phyloP scores from a whole-genome alignment of 176 grass and related monocot genomes.

The Oryza brachyantha region DNA sequence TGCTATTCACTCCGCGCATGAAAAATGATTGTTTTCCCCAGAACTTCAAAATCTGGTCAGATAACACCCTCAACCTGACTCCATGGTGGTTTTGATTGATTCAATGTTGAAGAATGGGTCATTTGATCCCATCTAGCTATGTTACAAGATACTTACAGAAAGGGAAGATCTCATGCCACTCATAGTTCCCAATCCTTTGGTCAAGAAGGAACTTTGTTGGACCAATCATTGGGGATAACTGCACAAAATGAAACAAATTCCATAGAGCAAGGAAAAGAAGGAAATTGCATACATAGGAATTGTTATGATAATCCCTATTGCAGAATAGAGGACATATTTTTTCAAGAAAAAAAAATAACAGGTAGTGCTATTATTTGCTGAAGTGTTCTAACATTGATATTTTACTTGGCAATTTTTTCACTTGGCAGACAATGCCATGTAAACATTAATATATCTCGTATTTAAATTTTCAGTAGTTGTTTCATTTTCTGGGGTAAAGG shows the following conservation, averaged over 20 bases:
- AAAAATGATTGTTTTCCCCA: not conserved
- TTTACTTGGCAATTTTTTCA: no score
- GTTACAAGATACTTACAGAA: slow-evolving; percentile 49
- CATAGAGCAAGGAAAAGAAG: not conserved
- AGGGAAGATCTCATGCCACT: slow-evolving; percentile 77
- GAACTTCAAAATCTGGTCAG: not conserved
- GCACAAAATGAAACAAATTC: slow-evolving; percentile 10
- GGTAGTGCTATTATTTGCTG: no score
- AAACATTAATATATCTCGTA: not conserved
- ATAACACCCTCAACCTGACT: not conserved
- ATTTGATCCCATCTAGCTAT: slow-evolving; percentile 6
- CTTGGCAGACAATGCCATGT: not conserved
- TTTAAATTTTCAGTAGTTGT: not conserved
- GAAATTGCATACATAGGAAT: not conserved
- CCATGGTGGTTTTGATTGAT: not conserved
- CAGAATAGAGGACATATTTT: not conserved
- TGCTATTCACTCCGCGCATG: not conserved
- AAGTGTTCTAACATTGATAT: not conserved
- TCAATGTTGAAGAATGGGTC: not conserved
- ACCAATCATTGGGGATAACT: slow-evolving; percentile 74
- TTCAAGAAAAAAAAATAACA: not conserved
- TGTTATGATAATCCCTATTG: not conserved
- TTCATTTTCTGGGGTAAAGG: not conserved
- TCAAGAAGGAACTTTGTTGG: slow-evolving; percentile 65
- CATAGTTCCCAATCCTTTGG: slow-evolving; percentile 44